Evolutionary conservation across 2,329 filamentous ascomycete genomes (phyloP).

Genomic region (Blumeria graminis): DNA sequence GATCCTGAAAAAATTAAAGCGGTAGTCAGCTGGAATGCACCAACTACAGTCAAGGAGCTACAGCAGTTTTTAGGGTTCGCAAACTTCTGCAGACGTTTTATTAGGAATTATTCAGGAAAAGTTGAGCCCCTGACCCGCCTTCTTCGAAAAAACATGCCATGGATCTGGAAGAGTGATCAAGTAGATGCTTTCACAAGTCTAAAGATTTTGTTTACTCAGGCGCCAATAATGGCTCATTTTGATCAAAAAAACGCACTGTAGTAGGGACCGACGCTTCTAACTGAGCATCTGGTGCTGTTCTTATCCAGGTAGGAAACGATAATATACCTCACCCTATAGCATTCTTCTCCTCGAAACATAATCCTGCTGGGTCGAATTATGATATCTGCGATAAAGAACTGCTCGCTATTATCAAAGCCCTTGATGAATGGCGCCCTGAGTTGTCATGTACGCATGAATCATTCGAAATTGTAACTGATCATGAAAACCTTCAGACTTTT

Average conservation of each 20-base stretch:
- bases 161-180: too few relatives aligned
- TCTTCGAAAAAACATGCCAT: too few relatives aligned
- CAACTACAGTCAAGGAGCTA: not conserved
- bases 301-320: not conserved
- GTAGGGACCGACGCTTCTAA: too few relatives aligned
- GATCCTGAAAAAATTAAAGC: too few relatives aligned
- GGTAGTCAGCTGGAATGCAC: not conserved
- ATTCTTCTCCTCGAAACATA: not conserved
- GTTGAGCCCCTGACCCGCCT: not conserved
- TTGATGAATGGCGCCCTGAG: slow-evolving; percentile 10
- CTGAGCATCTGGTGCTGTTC: not conserved
- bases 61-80: not conserved
- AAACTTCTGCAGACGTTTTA: not conserved
- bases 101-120: too few relatives aligned
- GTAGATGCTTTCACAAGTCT: too few relatives aligned
- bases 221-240: too few relatives aligned
- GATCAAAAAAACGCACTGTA: too few relatives aligned
- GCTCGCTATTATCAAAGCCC: slow-evolving; percentile 13
- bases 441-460: slow-evolving; percentile 4
- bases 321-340: not conserved
- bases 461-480: slow-evolving; percentile 8
- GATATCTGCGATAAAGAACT: slow-evolving; percentile 17
- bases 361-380: slow-evolving; percentile 12
- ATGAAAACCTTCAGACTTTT: slow-evolving; percentile 10
- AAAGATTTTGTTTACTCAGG: too few relatives aligned